Evolutionary conservation across 805 yeast genomes (phyloP).

Genomic region (Nakazawaea ernobii): DNA sequence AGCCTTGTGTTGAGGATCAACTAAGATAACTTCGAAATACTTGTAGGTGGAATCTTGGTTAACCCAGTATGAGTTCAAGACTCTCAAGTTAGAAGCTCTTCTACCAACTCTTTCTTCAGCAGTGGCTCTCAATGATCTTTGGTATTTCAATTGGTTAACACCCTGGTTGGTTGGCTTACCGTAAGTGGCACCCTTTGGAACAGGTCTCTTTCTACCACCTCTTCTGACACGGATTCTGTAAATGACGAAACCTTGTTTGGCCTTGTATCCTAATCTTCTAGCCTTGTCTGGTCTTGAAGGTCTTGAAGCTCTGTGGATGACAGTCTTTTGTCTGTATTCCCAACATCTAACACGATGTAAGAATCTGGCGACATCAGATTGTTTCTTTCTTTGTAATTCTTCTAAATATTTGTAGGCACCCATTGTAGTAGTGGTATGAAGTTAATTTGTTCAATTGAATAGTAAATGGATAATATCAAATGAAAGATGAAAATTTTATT

Average conservation of each 20-base stretch:
- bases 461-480: neutral
- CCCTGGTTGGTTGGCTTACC: constrained; percentile 99
- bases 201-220: constrained; percentile 99
- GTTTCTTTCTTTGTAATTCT: constrained; percentile 99
- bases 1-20: constrained; percentile 97
- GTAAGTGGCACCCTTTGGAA: constrained; percentile 99
- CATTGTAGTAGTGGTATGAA: constrained; percentile 39
- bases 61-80: constrained; percentile 99
- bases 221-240: constrained; percentile 99
- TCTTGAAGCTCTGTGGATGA: constrained; percentile 97
- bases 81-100: constrained; percentile 98
- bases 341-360: constrained; percentile 99
- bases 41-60: constrained; percentile 99
- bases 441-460: constrained; percentile 1
- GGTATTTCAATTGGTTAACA: constrained; percentile 98
- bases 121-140: constrained; percentile 94
- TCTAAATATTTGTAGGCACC: constrained; percentile 99
- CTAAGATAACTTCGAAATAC: constrained; percentile 96
- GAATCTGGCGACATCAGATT: constrained; percentile 98
- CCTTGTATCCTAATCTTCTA: constrained; percentile 99
- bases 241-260: constrained; percentile 99
- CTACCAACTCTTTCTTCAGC: constrained; percentile 99
- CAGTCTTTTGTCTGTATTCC: constrained; percentile 99
- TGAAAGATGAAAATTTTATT: constrained; percentile 9
- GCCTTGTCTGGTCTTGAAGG: constrained; percentile 99